Evolutionary conservation across 148 eudicot species (phyloP).

Genomic region (Spergularia bocconei): DNA sequence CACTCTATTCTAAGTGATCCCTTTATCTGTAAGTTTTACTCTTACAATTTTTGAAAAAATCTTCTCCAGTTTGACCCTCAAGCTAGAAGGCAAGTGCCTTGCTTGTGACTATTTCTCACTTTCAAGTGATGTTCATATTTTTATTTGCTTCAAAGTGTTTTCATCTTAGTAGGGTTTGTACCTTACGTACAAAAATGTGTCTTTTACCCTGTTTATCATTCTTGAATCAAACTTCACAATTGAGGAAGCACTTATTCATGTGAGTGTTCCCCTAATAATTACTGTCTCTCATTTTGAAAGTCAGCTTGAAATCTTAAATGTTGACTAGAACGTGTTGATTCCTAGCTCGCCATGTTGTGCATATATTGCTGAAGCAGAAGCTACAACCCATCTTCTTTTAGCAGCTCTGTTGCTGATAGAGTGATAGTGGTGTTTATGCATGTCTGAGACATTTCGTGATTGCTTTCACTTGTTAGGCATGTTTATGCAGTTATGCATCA

Average conservation of each 20-base stretch:
- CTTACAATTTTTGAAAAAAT: no score
- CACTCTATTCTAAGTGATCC: no score
- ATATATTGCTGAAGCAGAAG: neutral
- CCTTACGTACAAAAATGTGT: neutral
- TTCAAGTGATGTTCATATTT: no score
- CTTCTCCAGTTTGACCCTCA: no score
- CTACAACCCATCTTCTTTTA: neutral
- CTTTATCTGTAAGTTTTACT: no score
- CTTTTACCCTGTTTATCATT: neutral
- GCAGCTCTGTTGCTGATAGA: constrained; percentile 1
- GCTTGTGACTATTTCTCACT: no score
- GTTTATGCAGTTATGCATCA: neutral
- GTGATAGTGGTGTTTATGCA: neutral
- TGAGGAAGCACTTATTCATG: neutral
- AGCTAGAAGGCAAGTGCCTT: no score
- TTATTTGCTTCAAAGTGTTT: neutral
- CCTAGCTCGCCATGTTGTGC: neutral
- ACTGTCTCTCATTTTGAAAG: no score
- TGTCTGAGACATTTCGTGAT: neutral
- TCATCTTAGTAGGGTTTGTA: neutral
- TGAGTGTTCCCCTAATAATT: neutral
- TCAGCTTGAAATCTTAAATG: no score
- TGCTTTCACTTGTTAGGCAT: neutral
- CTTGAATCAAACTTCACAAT: neutral
- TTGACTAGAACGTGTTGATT: neutral